Conservation (phyloP, 2,329 filamentous ascomycete genomes). For the Claviceps sp. region DNA sequence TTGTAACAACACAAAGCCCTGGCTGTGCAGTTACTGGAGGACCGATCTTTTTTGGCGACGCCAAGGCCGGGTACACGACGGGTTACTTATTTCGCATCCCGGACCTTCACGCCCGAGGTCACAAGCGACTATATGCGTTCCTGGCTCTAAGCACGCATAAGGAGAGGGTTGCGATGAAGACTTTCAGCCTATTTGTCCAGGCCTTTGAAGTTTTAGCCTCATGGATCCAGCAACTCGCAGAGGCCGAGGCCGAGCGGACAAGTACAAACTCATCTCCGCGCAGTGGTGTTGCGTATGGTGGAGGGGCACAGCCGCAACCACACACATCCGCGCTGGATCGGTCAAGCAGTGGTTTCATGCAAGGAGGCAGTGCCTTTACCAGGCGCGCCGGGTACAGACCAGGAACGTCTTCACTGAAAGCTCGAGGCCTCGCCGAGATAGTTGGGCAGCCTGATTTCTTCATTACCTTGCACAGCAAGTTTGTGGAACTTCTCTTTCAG, state of each 20-base stretch:
- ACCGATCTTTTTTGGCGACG: conserved; percentile 56
- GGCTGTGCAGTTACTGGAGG: conserved; percentile 45
- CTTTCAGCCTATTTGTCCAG: conserved; percentile 46
- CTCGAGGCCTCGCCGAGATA: conserved; percentile 50
- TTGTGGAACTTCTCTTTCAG: conserved; percentile 49
- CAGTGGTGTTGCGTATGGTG: conserved; percentile 25
- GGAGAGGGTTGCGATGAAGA: conserved; percentile 51
- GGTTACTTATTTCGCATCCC: conserved; percentile 59
- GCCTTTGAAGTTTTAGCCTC: conserved; percentile 50
- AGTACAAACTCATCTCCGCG: conserved; percentile 30
- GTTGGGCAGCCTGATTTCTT: conserved; percentile 56
- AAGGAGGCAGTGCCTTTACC: conserved; percentile 41
- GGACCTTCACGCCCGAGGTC: conserved; percentile 52
- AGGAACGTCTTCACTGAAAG: conserved; percentile 40
- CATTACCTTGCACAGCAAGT: conserved; percentile 49
- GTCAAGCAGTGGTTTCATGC: conserved; percentile 41
- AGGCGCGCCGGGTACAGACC: conserved; percentile 44
- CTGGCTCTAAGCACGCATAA: conserved; percentile 52
- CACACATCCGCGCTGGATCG: conserved; percentile 20
- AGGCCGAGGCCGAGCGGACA: conserved; percentile 45
- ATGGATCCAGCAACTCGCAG: conserved; percentile 53
- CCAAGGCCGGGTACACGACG: conserved; percentile 51
- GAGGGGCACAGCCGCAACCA: conserved; percentile 17
- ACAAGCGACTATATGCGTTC: conserved; percentile 57
- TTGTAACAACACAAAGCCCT: conserved; percentile 40